phyloP scores from a whole-genome alignment of 208 protist genomes.

The Porcisia hertigi region DNA sequence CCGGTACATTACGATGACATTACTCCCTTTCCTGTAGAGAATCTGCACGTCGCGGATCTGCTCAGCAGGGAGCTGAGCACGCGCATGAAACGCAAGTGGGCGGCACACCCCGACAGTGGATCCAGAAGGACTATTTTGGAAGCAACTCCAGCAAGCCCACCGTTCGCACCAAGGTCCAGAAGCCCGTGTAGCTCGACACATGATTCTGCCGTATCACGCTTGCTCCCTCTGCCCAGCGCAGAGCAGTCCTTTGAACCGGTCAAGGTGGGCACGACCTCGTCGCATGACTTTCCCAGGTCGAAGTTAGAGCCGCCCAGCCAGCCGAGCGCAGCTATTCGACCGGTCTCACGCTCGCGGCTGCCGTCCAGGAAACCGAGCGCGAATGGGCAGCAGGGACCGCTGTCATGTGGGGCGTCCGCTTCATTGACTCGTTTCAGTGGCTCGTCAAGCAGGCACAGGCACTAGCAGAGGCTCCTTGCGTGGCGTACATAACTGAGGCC shows the following conservation, averaged over 20 bases:
- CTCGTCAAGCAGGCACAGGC: conserved; percentile 11
- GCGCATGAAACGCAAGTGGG: conserved; percentile 22
- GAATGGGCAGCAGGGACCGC: neutral
- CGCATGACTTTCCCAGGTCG: conserved; percentile 7
- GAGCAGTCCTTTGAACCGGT: neutral
- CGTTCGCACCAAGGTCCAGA: neutral
- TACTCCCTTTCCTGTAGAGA: conserved; percentile 32
- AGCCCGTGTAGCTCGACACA: neutral
- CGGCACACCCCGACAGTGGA: neutral
- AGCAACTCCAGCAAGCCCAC: neutral
- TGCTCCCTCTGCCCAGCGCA: neutral
- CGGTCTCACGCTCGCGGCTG: conserved; percentile 17
- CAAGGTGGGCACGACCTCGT: conserved; percentile 2
- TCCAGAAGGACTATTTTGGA: neutral
- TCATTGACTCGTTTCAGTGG: conserved; percentile 2
- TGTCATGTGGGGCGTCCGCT: conserved; percentile 6
- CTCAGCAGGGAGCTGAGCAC: conserved; percentile 49
- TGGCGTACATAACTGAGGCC: neutral
- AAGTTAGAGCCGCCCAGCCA: conserved; percentile 3
- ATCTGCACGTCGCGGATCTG: conserved; percentile 41
- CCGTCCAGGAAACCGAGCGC: conserved; percentile 13
- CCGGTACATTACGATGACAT: conserved; percentile 89
- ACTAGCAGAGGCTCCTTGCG: neutral
- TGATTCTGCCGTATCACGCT: neutral
- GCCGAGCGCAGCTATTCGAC: neutral